Evolutionary conservation across 1,139 yeast genomes (phyloP).

Genomic region (Diutina mesorugosa): DNA sequence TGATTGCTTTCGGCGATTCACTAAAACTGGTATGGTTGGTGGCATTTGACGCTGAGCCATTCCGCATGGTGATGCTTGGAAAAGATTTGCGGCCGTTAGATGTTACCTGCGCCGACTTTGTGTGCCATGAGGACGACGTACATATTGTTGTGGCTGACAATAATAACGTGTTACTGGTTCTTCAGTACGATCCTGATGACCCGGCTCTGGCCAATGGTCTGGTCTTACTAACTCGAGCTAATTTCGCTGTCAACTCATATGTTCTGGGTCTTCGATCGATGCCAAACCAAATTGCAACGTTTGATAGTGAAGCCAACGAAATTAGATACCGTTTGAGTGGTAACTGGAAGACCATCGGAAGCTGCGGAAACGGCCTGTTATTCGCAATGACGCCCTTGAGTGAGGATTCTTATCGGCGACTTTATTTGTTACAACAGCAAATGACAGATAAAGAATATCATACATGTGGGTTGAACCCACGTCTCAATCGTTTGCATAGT

Average conservation of each 20-base stretch:
- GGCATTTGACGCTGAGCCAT: slow-evolving; percentile 94
- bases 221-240: slow-evolving; percentile 53
- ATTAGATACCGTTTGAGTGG: not conserved
- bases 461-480: slow-evolving; percentile 71
- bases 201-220: slow-evolving; percentile 75
- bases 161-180: slow-evolving; percentile 53
- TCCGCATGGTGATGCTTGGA: slow-evolving; percentile 68
- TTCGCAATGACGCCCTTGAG: slow-evolving; percentile 62
- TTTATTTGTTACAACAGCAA: slow-evolving; percentile 82
- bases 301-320: not conserved
- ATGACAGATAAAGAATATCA: slow-evolving; percentile 65
- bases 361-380: slow-evolving; percentile 69
- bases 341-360: slow-evolving; percentile 38
- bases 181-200: slow-evolving; percentile 90
- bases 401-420: slow-evolving; percentile 65
- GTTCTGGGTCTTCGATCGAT: not conserved
- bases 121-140: slow-evolving; percentile 58
- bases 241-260: slow-evolving; percentile 54
- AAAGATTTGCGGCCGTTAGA: slow-evolving; percentile 57
- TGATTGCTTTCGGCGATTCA: slow-evolving; percentile 69
- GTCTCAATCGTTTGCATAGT: slow-evolving; percentile 44
- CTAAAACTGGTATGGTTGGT: slow-evolving; percentile 70
- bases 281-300: not conserved
- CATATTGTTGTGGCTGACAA: slow-evolving; percentile 61
- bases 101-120: slow-evolving; percentile 58